These are phyloP conservation scores for Huntiella moniliformis DNA, from an alignment of 2,329 filamentous ascomycete species.

Conservation along the genomic window DNA sequence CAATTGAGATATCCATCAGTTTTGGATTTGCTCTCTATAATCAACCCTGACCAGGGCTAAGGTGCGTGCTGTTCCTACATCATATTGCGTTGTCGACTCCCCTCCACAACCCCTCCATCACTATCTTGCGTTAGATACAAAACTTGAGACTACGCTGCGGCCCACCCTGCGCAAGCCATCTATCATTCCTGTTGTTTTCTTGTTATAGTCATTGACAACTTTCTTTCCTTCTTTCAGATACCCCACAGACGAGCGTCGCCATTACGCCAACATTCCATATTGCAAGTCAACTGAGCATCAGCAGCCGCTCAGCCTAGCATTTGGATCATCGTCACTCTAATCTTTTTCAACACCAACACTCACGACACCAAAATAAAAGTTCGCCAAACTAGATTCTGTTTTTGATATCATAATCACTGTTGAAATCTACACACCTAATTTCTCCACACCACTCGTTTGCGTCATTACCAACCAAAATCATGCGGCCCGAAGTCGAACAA, in stretches of 20 bases:
- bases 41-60: no score
- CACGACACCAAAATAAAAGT: no score
- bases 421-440: slow-evolving; percentile 1
- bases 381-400: no score
- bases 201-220: slow-evolving; percentile 3
- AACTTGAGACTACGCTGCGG: slow-evolving; percentile 9
- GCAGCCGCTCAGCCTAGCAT: slow-evolving; percentile 5
- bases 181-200: slow-evolving; percentile 7
- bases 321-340: slow-evolving; percentile 1
- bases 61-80: no score
- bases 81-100: background rate
- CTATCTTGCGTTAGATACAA: slow-evolving; percentile 5
- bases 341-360: background rate
- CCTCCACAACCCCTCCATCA: slow-evolving; percentile 2
- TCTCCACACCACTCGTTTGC: background rate
- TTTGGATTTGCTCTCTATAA: no score
- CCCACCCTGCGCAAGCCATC: background rate
- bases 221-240: slow-evolving; percentile 7
- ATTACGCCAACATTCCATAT: background rate
- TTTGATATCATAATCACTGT: slow-evolving; percentile 1
- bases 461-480: slow-evolving; percentile 21
- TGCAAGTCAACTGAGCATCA: background rate
- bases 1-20: no score
- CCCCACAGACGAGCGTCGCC: slow-evolving; percentile 4
- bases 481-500: slow-evolving; percentile 98